These are phyloP conservation scores for Stemphylium vesicarium DNA, from an alignment of 2,329 filamentous ascomycete species.

Conservation along the genomic window DNA sequence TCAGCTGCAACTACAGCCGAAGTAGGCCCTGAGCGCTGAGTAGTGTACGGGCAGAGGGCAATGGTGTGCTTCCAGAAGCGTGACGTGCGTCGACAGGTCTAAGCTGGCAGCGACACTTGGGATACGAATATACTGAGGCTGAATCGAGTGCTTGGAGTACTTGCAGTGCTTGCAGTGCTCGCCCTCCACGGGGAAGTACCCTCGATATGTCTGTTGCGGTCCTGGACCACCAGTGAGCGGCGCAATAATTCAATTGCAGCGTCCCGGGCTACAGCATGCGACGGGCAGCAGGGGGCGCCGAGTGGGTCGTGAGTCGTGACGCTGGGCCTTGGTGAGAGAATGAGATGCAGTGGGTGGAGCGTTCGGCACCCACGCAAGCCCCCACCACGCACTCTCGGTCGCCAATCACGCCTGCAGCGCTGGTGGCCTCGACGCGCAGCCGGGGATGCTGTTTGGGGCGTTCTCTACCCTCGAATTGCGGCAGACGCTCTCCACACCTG, in stretches of 20 bases:
- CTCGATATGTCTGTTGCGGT: constrained; percentile 10
- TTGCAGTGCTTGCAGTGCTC: too few relatives aligned
- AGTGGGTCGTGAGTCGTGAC: constrained; percentile 28
- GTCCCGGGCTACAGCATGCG: constrained; percentile 30
- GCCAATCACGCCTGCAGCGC: constrained; percentile 22
- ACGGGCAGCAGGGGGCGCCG: constrained; percentile 31
- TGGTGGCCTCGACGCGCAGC: constrained; percentile 19
- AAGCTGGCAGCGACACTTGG: background rate
- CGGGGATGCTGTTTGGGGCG: constrained; percentile 14
- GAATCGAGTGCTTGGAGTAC: constrained; percentile 15
- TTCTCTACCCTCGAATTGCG: constrained; percentile 8
- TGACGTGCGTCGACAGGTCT: background rate
- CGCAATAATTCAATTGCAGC: constrained; percentile 30
- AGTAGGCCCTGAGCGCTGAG: constrained; percentile 11
- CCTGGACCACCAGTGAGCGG: constrained; percentile 28
- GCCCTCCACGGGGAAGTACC: constrained; percentile 24
- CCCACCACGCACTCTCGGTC: constrained; percentile 18
- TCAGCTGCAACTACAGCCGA: constrained; percentile 30
- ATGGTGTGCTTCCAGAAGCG: background rate
- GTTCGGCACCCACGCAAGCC: constrained; percentile 31
- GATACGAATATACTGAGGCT: constrained; percentile 3
- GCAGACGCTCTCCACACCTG: constrained; percentile 16
- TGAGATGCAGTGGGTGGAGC: constrained; percentile 20
- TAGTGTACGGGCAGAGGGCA: constrained; percentile 5
- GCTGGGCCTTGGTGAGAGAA: constrained; percentile 13